Evolutionary conservation across 2,329 filamentous ascomycete genomes (phyloP).

Genomic region (Canariomyces notabilis): DNA sequence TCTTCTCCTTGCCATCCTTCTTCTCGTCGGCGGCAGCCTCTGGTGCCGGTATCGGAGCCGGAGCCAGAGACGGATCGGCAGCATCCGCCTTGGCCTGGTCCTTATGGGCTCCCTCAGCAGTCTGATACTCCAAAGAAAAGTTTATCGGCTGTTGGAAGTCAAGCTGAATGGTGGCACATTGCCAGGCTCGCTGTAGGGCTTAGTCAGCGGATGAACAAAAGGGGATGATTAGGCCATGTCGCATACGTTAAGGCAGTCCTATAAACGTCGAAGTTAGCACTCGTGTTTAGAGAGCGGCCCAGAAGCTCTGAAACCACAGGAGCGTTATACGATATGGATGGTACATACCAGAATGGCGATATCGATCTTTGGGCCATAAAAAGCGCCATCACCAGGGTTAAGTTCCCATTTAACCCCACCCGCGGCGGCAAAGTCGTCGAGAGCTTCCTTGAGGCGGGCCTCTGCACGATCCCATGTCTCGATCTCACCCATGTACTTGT

Average conservation of each 20-base stretch:
- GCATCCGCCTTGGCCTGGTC: slow-evolving; percentile 25
- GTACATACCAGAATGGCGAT: slow-evolving; percentile 63
- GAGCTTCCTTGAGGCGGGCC: slow-evolving; percentile 68
- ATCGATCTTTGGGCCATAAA: slow-evolving; percentile 98
- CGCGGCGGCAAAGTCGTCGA: slow-evolving; percentile 66
- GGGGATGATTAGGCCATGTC: not conserved
- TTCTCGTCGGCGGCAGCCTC: slow-evolving; percentile 29
- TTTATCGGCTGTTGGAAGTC: slow-evolving; percentile 82
- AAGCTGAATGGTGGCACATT: slow-evolving; percentile 91
- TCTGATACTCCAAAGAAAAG: slow-evolving; percentile 84
- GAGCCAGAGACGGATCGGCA: slow-evolving; percentile 25
- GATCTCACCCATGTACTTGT: slow-evolving; percentile 82
- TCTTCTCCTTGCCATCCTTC: slow-evolving; percentile 33
- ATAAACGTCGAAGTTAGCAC: not conserved
- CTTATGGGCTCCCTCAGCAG: slow-evolving; percentile 52
- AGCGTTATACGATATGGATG: not conserved
- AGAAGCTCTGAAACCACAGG: not conserved
- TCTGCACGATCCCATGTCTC: slow-evolving; percentile 90
- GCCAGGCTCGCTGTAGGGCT: slow-evolving; percentile 42
- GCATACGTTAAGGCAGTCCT: slow-evolving; percentile 25
- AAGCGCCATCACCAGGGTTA: slow-evolving; percentile 92
- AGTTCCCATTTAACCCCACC: slow-evolving; percentile 72
- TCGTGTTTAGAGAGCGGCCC: not conserved
- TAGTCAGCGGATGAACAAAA: not conserved
- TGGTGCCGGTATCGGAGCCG: slow-evolving; percentile 17